These are phyloP conservation scores for Calocera cornea DNA, from an alignment of 768 basidiomycete species.

Conservation along the genomic window DNA sequence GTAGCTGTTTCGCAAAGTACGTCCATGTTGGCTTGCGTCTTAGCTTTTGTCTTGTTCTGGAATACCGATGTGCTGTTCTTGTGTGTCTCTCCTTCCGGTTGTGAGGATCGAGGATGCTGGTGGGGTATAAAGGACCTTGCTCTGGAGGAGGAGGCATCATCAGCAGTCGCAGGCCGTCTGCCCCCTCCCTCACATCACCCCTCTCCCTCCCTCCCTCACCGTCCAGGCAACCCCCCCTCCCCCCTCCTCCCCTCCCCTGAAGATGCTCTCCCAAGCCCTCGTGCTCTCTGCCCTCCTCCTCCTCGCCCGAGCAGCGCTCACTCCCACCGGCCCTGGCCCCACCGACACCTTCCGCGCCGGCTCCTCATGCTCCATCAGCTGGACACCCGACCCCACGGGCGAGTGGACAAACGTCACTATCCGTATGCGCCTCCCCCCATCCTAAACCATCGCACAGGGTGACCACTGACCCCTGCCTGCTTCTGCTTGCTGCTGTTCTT, in stretches of 20 bases:
- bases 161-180: neutral
- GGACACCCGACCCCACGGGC: constrained; percentile 23
- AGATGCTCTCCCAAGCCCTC: neutral
- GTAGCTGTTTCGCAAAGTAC: too few species aligned
- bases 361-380: constrained; percentile 25
- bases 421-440: constrained; percentile 20
- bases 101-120: too few species aligned
- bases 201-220: neutral
- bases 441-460: neutral
- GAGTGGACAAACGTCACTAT: constrained; percentile 29
- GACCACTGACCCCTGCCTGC: neutral
- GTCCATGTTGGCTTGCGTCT: too few species aligned
- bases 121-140: too few species aligned
- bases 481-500: too few species aligned
- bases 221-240: neutral
- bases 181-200: neutral
- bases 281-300: neutral
- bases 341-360: constrained; percentile 26
- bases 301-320: constrained; percentile 11
- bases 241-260: too few species aligned
- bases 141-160: too few species aligned
- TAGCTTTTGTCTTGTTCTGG: too few species aligned
- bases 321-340: constrained; percentile 30
- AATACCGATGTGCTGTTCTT: too few species aligned
- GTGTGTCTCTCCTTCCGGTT: too few species aligned